A percentile compares a stretch with the other conserved stretches of the same genome.
phyloP scores from a whole-genome alignment of 371 early-diverging fungal genomes.

The Apophysomyces variabilis region DNA sequence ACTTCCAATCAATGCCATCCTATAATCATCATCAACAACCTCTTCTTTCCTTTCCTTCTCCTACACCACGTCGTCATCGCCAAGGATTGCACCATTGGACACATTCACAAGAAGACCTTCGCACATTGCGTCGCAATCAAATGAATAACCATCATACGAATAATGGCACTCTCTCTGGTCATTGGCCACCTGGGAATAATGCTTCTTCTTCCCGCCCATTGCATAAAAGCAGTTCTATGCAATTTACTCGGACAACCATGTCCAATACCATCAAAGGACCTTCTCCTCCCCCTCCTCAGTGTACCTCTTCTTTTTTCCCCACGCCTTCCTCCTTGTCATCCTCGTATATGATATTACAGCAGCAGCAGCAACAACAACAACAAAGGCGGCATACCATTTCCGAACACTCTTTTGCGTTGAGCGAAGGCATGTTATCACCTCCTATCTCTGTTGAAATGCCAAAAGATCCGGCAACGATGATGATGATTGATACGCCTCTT shows the following conservation, averaged over 20 bases:
- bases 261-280: not conserved
- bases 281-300: not conserved
- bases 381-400: constrained; percentile 4
- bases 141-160: constrained; percentile 10
- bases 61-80: constrained; percentile 11
- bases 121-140: constrained; percentile 13
- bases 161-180: not conserved
- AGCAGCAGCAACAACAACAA: constrained; percentile 7
- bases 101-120: constrained; percentile 28
- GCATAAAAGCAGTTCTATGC: constrained; percentile 7
- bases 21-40: constrained; percentile 25
- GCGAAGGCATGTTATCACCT: not conserved
- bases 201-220: not conserved
- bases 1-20: constrained; percentile 15
- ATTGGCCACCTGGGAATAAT: not conserved
- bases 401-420: not conserved
- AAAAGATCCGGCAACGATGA: not conserved
- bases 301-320: not conserved
- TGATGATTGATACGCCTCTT: constrained; percentile 1
- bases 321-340: not conserved
- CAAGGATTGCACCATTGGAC: constrained; percentile 27
- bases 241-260: constrained; percentile 2
- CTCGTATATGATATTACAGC: not conserved
- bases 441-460: not conserved
- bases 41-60: not conserved